These are phyloP conservation scores for Eucalyptus sideroxylon DNA, from an alignment of 345 rosid species.

Conservation along the genomic window DNA sequence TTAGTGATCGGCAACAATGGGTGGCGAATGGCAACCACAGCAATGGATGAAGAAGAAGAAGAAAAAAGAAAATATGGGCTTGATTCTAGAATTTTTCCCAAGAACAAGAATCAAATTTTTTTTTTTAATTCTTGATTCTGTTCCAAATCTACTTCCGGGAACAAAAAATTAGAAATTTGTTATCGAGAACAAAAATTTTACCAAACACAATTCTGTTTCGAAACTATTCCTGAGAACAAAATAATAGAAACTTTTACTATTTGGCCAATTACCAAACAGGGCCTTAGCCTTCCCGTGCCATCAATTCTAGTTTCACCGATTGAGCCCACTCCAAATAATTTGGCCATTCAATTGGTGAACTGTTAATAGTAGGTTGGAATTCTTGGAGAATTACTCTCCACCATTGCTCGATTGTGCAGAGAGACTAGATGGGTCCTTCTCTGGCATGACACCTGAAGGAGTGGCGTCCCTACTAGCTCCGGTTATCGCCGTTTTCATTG, in stretches of 20 bases:
- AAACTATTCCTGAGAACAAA: too few relatives aligned
- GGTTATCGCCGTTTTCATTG: neutral
- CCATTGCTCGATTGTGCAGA: neutral
- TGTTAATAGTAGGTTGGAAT: neutral
- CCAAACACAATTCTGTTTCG: accelerated
- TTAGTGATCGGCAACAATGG: accelerated
- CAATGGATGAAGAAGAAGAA: too few relatives aligned
- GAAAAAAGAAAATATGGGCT: too few relatives aligned
- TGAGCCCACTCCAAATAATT: neutral
- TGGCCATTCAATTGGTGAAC: neutral
- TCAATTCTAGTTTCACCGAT: neutral
- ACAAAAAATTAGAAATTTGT: too few relatives aligned
- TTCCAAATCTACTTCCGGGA: too few relatives aligned
- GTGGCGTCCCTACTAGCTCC: neutral
- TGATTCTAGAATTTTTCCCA: too few relatives aligned
- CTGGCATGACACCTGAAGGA: neutral
- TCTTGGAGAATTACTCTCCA: neutral
- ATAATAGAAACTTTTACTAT: too few relatives aligned
- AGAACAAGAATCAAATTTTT: too few relatives aligned
- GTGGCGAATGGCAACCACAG: accelerated
- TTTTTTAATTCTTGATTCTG: too few relatives aligned
- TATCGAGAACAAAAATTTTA: too few relatives aligned
- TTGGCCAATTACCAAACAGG: too few relatives aligned
- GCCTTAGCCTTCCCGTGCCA: neutral
- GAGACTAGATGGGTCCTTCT: neutral